These are phyloP conservation scores for Fimicolochytrium jonesii DNA, from an alignment of 192 early-diverging fungal genomes.

Conservation along the genomic window DNA sequence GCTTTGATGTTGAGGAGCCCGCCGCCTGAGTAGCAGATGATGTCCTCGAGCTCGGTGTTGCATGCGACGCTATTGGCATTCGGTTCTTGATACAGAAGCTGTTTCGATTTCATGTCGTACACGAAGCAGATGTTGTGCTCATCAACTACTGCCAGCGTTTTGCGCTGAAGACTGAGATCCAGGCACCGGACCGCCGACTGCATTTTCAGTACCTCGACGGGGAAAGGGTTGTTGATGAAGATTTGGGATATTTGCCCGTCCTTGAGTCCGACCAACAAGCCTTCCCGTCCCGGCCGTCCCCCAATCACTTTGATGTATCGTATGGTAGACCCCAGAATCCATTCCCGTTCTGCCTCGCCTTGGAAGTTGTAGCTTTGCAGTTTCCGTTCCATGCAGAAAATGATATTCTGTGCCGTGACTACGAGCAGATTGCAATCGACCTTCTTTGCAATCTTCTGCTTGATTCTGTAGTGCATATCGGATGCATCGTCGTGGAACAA, in stretches of 20 bases:
- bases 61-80: conserved; percentile 51
- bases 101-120: conserved; percentile 46
- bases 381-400: conserved; percentile 48
- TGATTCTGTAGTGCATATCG: conserved; percentile 61
- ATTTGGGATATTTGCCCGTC: conserved; percentile 51
- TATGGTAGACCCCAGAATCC: conserved; percentile 50
- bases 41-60: conserved; percentile 54
- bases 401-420: conserved; percentile 52
- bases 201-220: conserved; percentile 47
- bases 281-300: conserved; percentile 49
- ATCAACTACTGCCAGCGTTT: conserved; percentile 53
- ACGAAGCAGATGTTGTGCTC: conserved; percentile 51
- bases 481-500: conserved; percentile 50
- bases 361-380: conserved; percentile 48
- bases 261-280: conserved; percentile 51
- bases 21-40: conserved; percentile 51
- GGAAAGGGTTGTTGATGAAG: conserved; percentile 57
- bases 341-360: conserved; percentile 53
- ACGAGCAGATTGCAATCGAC: conserved; percentile 57
- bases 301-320: conserved; percentile 57
- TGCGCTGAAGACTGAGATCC: conserved; percentile 46
- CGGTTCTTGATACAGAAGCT: conserved; percentile 59
- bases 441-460: conserved; percentile 51
- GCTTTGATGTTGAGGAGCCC: conserved; percentile 49
- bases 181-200: conserved; percentile 41